These are phyloP conservation scores for Tricladium varicosporioides DNA, from an alignment of 2,329 filamentous ascomycete species.

Conservation along the genomic window DNA sequence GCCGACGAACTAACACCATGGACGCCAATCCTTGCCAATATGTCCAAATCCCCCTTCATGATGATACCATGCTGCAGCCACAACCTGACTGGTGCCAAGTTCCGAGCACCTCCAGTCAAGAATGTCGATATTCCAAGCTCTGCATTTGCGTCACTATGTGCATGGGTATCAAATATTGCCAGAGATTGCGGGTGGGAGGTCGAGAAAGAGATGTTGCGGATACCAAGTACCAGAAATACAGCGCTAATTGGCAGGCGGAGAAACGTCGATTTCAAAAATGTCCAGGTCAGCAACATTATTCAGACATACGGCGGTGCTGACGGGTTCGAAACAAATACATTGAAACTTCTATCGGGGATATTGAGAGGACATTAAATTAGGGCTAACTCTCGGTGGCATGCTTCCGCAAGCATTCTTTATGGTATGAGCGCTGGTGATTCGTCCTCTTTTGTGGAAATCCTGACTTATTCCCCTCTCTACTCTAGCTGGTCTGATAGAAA, in stretches of 20 bases:
- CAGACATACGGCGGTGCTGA: constrained; percentile 52
- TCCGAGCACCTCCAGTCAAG: constrained; percentile 61
- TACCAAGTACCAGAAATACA: constrained; percentile 87
- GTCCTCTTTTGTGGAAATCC: neutral
- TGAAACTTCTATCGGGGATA: constrained; percentile 56
- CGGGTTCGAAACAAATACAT: constrained; percentile 58
- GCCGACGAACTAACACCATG: constrained; percentile 94
- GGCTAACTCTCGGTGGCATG: neutral
- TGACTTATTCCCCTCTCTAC: neutral
- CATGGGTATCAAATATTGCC: constrained; percentile 71
- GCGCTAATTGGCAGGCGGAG: constrained; percentile 68
- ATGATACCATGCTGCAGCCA: constrained; percentile 96
- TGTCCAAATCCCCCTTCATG: constrained; percentile 78
- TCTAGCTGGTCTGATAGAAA: too few relatives aligned
- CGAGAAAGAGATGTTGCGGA: constrained; percentile 83
- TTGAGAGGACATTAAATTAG: constrained; percentile 25
- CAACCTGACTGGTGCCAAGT: constrained; percentile 71
- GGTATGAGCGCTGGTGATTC: neutral
- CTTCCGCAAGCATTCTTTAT: neutral
- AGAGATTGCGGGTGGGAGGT: constrained; percentile 70
- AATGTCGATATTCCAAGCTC: constrained; percentile 46
- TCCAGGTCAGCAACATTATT: constrained; percentile 36
- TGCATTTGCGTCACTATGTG: constrained; percentile 79
- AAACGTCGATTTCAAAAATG: constrained; percentile 40
- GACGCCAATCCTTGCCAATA: constrained; percentile 83